phyloP scores from a whole-genome alignment of 2,329 filamentous ascomycete species.

The Aspergillus costaricaensis region DNA sequence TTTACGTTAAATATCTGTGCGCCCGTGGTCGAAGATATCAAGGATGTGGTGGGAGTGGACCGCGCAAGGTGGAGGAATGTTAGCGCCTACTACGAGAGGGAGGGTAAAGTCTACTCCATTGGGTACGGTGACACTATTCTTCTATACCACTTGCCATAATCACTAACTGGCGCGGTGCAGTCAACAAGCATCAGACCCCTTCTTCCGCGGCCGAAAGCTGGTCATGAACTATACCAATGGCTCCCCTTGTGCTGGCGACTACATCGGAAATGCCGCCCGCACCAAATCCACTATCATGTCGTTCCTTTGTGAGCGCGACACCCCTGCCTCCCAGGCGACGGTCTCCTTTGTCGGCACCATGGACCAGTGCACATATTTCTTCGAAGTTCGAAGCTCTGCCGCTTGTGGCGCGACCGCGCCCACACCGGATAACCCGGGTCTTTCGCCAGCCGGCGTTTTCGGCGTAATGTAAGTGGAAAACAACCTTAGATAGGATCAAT shows the following conservation, averaged over 20 bases:
- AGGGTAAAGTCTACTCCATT: conserved; percentile 48
- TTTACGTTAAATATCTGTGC: conserved; percentile 55
- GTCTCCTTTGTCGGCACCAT: conserved; percentile 85
- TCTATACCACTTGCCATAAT: background rate
- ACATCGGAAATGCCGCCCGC: conserved; percentile 29
- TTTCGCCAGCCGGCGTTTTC: conserved; percentile 75
- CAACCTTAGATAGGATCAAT: background rate
- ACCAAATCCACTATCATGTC: conserved; percentile 83
- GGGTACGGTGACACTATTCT: conserved; percentile 37
- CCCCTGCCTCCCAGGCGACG: conserved; percentile 65
- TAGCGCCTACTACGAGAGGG: conserved; percentile 51
- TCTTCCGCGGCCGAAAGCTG: conserved; percentile 60
- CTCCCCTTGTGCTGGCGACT: conserved; percentile 62
- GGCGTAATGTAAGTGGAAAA: conserved; percentile 69
- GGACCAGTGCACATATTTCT: conserved; percentile 93
- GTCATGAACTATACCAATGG: conserved; percentile 76
- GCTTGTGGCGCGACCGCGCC: conserved; percentile 74
- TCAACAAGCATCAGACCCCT: conserved; percentile 47
- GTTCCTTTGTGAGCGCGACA: conserved; percentile 87
- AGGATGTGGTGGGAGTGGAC: conserved; percentile 50
- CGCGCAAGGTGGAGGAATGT: conserved; percentile 47
- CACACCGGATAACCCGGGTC: conserved; percentile 55
- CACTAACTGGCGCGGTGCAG: conserved; percentile 16
- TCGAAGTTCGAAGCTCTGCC: conserved; percentile 82
- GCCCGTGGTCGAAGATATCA: conserved; percentile 50